A percentile compares a stretch with the other conserved stretches of the same genome.
Conservation (phyloP, 2,329 filamentous ascomycete genomes). For the Cercospora sp. region DNA sequence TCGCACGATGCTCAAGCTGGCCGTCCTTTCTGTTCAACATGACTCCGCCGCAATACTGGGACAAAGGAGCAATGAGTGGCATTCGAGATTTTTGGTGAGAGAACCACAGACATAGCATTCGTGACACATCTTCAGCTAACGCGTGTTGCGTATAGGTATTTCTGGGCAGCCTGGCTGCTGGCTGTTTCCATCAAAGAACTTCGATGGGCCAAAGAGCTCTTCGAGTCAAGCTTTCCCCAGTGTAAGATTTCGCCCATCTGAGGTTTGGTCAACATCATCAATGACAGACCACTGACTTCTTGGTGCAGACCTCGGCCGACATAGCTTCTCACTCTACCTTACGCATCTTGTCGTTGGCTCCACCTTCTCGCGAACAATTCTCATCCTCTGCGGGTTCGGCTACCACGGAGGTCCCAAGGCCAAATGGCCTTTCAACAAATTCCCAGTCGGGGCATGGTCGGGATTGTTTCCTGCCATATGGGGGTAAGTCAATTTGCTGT, state of each 20-base stretch:
- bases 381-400: slow-evolving; percentile 23
- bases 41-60: slow-evolving; percentile 9
- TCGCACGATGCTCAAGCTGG: slow-evolving; percentile 12
- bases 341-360: slow-evolving; percentile 62
- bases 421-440: slow-evolving; percentile 14
- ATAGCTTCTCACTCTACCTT: slow-evolving; percentile 63
- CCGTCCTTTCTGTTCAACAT: slow-evolving; percentile 13
- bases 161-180: slow-evolving; percentile 53
- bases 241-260: slow-evolving; percentile 8
- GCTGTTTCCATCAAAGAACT: slow-evolving; percentile 24
- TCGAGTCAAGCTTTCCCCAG: slow-evolving; percentile 23
- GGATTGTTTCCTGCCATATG: slow-evolving; percentile 17
- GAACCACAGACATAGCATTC: neutral
- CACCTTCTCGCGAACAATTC: slow-evolving; percentile 53
- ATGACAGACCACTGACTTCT: neutral
- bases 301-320: slow-evolving; percentile 52
- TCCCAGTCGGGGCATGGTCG: slow-evolving; percentile 10
- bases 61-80: neutral
- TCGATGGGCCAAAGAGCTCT: slow-evolving; percentile 20
- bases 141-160: slow-evolving; percentile 44
- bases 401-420: slow-evolving; percentile 17
- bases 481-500: neutral
- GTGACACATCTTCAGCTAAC: neutral
- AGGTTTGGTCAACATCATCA: neutral
- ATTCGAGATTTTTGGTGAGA: slow-evolving; percentile 18